Evolutionary conservation across 2,329 filamentous ascomycete genomes (phyloP).

Genomic region (Thielaviopsis cerberus): DNA sequence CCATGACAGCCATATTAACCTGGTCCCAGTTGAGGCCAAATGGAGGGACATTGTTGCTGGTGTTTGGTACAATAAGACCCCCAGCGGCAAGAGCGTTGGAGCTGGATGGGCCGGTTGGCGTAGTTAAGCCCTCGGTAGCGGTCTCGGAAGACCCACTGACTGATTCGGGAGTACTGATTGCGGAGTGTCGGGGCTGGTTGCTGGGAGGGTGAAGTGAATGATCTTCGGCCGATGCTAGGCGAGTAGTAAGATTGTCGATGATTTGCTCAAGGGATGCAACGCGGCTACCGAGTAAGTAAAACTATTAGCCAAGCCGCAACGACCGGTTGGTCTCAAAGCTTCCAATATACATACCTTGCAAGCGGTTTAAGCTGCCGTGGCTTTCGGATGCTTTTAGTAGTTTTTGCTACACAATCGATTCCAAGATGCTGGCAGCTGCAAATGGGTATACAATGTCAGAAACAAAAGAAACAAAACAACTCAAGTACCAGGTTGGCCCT

Average conservation of each 20-base stretch:
- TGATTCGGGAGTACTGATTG: conserved; percentile 10
- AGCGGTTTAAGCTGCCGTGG: conserved; percentile 17
- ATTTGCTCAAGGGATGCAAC: conserved; percentile 16
- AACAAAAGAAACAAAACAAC: background rate
- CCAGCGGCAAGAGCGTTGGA: background rate
- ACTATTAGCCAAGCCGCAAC: background rate
- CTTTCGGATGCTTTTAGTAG: conserved; percentile 17
- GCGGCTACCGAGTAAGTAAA: conserved; percentile 13
- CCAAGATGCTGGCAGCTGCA: conserved; percentile 16
- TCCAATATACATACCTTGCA: conserved; percentile 14
- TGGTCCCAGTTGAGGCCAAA: conserved; percentile 24
- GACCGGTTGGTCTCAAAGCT: background rate
- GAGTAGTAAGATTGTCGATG: conserved; percentile 13
- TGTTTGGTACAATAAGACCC: background rate
- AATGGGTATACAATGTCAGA: background rate
- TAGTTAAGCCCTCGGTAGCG: conserved; percentile 1
- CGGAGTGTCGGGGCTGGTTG: background rate
- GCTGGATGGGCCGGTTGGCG: conserved; percentile 4
- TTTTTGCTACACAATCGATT: conserved; percentile 17
- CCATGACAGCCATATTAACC: conserved; percentile 19
- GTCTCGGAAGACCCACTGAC: conserved; percentile 5
- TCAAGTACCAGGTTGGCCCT: background rate
- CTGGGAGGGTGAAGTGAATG: background rate
- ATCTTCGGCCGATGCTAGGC: conserved; percentile 5
- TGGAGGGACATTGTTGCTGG: conserved; percentile 13